Evolutionary conservation across 1,284 basidiomycete genomes (phyloP), one percentile per base, ranked within the genome.

Genomic region (Pseudozyma thailandica): DNA sequence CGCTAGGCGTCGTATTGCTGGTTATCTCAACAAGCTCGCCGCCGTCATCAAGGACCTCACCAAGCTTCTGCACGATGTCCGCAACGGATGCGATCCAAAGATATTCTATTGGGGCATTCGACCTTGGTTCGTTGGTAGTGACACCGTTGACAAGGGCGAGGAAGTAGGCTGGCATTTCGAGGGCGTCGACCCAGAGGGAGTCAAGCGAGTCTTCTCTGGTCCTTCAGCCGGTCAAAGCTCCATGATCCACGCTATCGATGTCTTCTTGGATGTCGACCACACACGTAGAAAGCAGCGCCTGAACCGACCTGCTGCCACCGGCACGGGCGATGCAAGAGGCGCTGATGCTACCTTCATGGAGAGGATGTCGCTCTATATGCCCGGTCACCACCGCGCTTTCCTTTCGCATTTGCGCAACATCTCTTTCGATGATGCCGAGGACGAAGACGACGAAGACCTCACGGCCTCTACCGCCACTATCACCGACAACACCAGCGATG

Each of bases 141-240:
- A 94, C 80, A 89, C 90, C 9, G 50, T 69, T 26, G 50, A 64
- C 37, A 39, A 53, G 38, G 56, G 63, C n/a, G 54, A 61, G 43
- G 35, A 61, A 26, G 49, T 88, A 13, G 88, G 87, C 44, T 98
- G 94, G 94, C 78, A 88, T 7, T 96, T 92, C 75, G 89, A 93
- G 64, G 92, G 92, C 1, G 84, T 91, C 4, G 87, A 89, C 16
- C 85, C 86, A 16, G 86, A 74, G 10, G 78, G 73, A 3, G 50
- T 62, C 27, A 68, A 72, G 46, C 79, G 83, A 57, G 62, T 74
- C 41, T 87, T 91, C 75, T 88, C 91, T 0, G 94, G 94, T 0
- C 91, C 94, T 0, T 92, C 90, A 73, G 94, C 94, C 0, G 94
- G 92, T 1, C 94, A 97, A 85, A 93, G 91, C 82, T 87, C 91